These are phyloP conservation scores for Fragaria ananassa DNA, from an alignment of 306 rosid species.

Conservation along the genomic window DNA sequence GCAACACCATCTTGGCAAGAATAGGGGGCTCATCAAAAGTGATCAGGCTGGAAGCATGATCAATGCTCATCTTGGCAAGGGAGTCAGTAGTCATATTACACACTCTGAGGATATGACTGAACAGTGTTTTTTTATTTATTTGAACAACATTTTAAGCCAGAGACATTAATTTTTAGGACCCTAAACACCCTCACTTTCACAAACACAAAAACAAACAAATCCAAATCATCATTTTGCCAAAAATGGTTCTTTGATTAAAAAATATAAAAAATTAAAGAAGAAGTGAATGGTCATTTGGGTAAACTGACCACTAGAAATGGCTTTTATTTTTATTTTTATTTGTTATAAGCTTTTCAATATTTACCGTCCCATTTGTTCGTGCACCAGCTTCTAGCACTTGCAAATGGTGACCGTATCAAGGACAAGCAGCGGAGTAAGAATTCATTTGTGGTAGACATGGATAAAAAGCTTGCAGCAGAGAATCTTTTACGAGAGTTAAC, in stretches of 20 bases:
- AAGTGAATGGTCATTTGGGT: background rate
- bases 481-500: constrained; percentile 68
- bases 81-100: no score
- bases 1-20: no score
- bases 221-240: background rate
- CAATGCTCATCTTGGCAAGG: no score
- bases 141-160: background rate
- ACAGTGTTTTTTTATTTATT: no score
- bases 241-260: background rate
- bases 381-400: constrained; percentile 73
- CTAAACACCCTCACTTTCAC: background rate
- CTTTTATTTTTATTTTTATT: background rate
- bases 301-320: background rate
- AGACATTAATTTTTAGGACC: background rate
- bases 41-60: no score
- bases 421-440: constrained; percentile 79
- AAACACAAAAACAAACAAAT: background rate
- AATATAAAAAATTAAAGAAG: background rate
- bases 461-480: constrained; percentile 91
- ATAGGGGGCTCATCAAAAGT: no score
- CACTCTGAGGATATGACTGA: no score
- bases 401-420: constrained; percentile 92
- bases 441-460: constrained; percentile 92
- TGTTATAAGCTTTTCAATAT: background rate
- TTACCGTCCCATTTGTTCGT: constrained; percentile 16